Percentiles rank a stretch among this genome's conserved stretches.
Conservation (phyloP, 345 rosid genomes). For the Gossypium thurberi region DNA sequence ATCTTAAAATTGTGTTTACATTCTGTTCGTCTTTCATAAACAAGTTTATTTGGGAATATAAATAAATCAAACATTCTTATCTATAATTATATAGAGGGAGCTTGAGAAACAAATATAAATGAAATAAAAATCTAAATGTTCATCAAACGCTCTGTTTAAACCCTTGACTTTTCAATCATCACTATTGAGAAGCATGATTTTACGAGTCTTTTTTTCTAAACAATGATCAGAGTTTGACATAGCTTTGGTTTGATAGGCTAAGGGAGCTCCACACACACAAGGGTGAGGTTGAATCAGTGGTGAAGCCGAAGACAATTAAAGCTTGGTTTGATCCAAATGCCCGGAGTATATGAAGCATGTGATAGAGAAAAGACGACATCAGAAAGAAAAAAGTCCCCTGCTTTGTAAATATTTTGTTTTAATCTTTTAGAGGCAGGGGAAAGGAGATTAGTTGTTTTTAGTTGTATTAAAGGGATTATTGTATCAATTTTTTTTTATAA, state of each 20-base stretch:
- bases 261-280: conserved; percentile 11
- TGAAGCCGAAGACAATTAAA: conserved; percentile 5
- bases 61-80: no score
- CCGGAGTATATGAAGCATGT: not conserved
- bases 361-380: not conserved
- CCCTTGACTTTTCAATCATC: no score
- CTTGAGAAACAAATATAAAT: no score
- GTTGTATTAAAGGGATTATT: no score
- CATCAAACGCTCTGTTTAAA: no score
- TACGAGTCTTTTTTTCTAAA: not conserved
- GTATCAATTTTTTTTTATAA: not conserved
- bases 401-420: not conserved
- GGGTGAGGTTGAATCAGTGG: conserved; percentile 10
- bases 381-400: not conserved
- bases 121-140: no score
- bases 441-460: not conserved
- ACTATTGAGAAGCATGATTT: not conserved
- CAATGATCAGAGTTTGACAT: not conserved
- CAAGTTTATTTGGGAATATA: no score
- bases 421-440: not conserved
- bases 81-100: no score
- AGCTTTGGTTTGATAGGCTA: not conserved
- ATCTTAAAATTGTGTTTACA: not conserved
- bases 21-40: not conserved
- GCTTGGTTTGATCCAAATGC: not conserved